Base-by-base conservation (phyloP, 768 basidiomycete genomes). In the Mycena albidolilacea region DNA sequence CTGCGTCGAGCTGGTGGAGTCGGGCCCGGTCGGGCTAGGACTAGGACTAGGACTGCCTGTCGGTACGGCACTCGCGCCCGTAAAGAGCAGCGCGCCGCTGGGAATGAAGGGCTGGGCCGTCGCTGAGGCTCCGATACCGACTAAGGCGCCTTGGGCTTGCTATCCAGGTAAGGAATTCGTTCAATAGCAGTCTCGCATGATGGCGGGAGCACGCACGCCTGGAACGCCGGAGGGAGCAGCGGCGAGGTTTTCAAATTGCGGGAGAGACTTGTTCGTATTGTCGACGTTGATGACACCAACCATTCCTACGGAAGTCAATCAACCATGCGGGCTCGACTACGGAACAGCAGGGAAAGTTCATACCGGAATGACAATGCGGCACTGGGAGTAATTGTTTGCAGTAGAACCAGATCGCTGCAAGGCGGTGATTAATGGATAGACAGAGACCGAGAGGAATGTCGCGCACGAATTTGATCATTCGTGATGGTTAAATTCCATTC, bases 361-460 rank as follows among this genome's bases (percentile, higher is more conserved):
- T 23, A 38, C 63, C 55, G 3, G 78, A 67, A 11, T 69, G 58
- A 74, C 90, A 90, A 78, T 91, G 89, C 14, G 82, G 78, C 1
- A 52, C 1, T 0, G 85, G 85, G 1, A 64, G 0, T 9, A 86
- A 78, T 77, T 89, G 88, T 71, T 89, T 89, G 83, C 90, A 91
- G 85, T 82, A 90, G 84, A 90, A 89, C 87, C 88, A 91, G 57
- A 90, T 84, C 5, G 89, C 89, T 82, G 52, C 67, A 72, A 79
- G 79, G 21, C 39, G 75, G 72, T 50, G 59, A 74, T 82, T 70
- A 71, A 77, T 68, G 77, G n/a, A 37, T 23, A 15, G 30, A 38
- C 41, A 38, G 35, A 23, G 12, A 23, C 30, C 30, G 30, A 39
- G 15, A 7, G 2, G 1, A 17, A 12, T 1, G 39, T 30, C 30